A percentile compares a stretch with the other conserved stretches of the same genome.
These are phyloP conservation scores for Colletotrichum musicola DNA, from an alignment of 2,329 filamentous ascomycete species.

Conservation along the genomic window DNA sequence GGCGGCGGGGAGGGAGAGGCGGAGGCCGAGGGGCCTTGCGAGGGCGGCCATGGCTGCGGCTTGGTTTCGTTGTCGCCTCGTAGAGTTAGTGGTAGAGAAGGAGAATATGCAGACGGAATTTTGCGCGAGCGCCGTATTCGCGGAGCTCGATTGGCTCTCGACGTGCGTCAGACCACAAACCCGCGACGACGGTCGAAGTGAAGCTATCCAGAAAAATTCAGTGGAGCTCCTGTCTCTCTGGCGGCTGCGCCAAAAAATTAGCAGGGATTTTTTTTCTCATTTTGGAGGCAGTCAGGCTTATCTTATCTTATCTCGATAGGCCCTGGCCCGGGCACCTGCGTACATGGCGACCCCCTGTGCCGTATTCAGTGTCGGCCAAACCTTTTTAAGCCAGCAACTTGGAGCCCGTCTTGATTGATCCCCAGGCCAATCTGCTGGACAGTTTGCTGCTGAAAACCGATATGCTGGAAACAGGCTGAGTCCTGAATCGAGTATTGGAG, in stretches of 20 bases:
- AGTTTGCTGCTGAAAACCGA: too few species aligned
- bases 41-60: constrained; percentile 25
- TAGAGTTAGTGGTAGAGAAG: neutral
- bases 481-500: too few species aligned
- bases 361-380: too few species aligned
- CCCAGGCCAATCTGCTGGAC: too few species aligned
- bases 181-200: constrained; percentile 12
- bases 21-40: constrained; percentile 33
- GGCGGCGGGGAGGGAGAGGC: constrained; percentile 25
- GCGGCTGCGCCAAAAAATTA: constrained; percentile 17
- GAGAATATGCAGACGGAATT: accelerated
- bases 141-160: constrained; percentile 15
- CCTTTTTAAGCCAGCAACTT: too few species aligned
- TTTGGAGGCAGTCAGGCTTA: too few species aligned
- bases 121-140: neutral
- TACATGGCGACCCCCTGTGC: too few species aligned
- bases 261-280: constrained; percentile 4
- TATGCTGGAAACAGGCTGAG: too few species aligned
- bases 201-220: constrained; percentile 41
- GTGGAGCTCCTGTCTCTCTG: constrained; percentile 8
- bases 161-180: constrained; percentile 15
- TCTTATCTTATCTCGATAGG: too few species aligned
- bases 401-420: too few species aligned
- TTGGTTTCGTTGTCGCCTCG: neutral
- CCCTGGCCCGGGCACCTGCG: too few species aligned